Conservation (phyloP, 495 filamentous ascomycete genomes). For the Terfezia claveryi region DNA sequence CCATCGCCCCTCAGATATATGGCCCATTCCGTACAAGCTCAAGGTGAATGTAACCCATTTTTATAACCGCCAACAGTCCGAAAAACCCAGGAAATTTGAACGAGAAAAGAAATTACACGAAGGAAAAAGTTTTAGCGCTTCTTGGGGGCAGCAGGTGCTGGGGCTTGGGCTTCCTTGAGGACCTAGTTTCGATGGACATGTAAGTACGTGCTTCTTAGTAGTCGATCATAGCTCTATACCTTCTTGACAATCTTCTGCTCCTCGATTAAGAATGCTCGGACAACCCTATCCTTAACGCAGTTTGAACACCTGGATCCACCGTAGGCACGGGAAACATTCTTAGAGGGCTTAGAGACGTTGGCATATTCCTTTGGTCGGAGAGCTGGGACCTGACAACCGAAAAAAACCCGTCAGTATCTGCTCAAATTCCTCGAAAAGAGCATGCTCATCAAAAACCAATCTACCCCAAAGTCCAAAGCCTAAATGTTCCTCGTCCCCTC, state of each 20-base stretch:
- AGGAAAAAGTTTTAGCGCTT: conserved; percentile 26
- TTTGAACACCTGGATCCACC: conserved; percentile 94
- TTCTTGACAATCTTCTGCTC: conserved; percentile 99
- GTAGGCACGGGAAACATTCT: conserved; percentile 95
- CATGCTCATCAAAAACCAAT: no score
- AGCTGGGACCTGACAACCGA: conserved; percentile 49
- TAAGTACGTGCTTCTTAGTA: not conserved
- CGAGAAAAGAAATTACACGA: conserved; percentile 5
- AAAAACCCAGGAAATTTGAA: conserved; percentile 12
- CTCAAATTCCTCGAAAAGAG: no score
- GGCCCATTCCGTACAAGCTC: not conserved
- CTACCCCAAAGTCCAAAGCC: no score
- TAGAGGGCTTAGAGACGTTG: conserved; percentile 87
- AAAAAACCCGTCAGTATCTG: no score
- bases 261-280: conserved; percentile 95
- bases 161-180: conserved; percentile 35
- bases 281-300: conserved; percentile 93
- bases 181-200: conserved; percentile 7
- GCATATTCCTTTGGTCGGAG: conserved; percentile 95
- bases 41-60: not conserved
- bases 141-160: conserved; percentile 36
- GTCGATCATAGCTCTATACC: conserved; percentile 27
- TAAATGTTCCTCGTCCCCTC: no score
- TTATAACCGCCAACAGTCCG: not conserved
- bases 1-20: not conserved